A percentile compares a stretch with the other conserved stretches of the same genome.
These are phyloP conservation scores for Daldinia loculata DNA, from an alignment of 495 filamentous ascomycete genomes.

Conservation along the genomic window DNA sequence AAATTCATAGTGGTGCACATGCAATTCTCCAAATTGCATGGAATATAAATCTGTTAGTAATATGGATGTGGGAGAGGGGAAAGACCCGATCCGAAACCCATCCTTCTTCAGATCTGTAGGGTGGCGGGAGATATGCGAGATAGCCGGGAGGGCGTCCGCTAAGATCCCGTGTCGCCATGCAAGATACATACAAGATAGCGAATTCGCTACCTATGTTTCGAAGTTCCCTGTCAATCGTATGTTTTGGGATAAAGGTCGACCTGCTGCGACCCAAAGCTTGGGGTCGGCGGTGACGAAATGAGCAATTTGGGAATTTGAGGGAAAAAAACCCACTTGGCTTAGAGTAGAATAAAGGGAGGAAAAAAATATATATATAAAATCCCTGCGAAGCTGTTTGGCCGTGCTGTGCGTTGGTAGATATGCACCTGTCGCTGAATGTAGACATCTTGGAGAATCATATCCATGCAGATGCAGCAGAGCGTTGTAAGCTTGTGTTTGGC, in stretches of 20 bases:
- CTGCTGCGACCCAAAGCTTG: conserved; percentile 19
- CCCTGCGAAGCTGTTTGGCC: conserved; percentile 2
- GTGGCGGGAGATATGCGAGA: conserved; percentile 39
- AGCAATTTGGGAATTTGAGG: not conserved
- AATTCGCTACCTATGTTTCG: conserved; percentile 16
- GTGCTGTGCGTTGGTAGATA: conserved; percentile 6
- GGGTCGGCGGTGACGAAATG: conserved; percentile 19
- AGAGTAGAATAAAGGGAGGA: not conserved
- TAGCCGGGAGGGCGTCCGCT: conserved; percentile 28
- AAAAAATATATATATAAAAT: not conserved
- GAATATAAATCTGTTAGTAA: conserved; percentile 17
- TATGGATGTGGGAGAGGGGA: conserved; percentile 6
- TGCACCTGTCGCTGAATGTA: conserved; percentile 33
- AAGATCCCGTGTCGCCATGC: conserved; percentile 12
- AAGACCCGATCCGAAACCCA: conserved; percentile 12
- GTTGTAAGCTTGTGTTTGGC: conserved; percentile 24
- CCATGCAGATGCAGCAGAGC: conserved; percentile 25
- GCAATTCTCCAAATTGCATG: conserved; percentile 32
- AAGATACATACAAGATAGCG: conserved; percentile 19
- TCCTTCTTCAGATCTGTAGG: conserved; percentile 23
- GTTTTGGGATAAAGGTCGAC: conserved; percentile 24
- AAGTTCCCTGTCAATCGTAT: conserved; percentile 30
- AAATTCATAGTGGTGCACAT: conserved; percentile 6
- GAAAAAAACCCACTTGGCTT: conserved; percentile 14
- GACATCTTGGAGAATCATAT: conserved; percentile 15